Conservation (phyloP, 805 yeast species). For the Pichia californica region DNA sequence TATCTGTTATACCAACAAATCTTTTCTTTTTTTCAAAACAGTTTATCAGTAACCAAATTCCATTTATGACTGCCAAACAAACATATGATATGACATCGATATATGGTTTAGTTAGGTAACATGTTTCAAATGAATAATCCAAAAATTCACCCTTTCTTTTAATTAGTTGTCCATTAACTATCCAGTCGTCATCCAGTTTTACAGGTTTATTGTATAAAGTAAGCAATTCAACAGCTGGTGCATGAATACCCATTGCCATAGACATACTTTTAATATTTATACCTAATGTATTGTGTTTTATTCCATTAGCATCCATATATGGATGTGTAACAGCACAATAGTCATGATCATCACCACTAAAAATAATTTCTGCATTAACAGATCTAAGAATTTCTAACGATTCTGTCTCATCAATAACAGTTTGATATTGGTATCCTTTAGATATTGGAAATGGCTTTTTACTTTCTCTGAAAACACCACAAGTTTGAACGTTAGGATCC, state of each 20-base stretch:
- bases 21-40: slow-evolving; percentile 1
- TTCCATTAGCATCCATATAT: slow-evolving; percentile 11
- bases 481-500: slow-evolving; percentile 45
- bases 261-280: slow-evolving; percentile 70
- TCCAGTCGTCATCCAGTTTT: slow-evolving; percentile 14
- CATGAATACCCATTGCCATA: slow-evolving; percentile 75
- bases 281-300: slow-evolving; percentile 3
- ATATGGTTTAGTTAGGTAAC: slow-evolving; percentile 43
- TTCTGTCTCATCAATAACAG: slow-evolving; percentile 59
- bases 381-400: slow-evolving; percentile 50
- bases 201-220: slow-evolving; percentile 15
- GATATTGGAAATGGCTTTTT: slow-evolving; percentile 56
- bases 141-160: slow-evolving; percentile 31
- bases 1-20: neutral
- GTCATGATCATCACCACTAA: slow-evolving; percentile 96
- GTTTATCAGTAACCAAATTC: slow-evolving; percentile 5
- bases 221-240: slow-evolving; percentile 32
- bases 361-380: slow-evolving; percentile 61
- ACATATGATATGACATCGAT: slow-evolving; percentile 34
- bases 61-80: slow-evolving; percentile 27
- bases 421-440: slow-evolving; percentile 82
- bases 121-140: slow-evolving; percentile 34
- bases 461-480: slow-evolving; percentile 77
- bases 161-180: slow-evolving; percentile 19
- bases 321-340: slow-evolving; percentile 73